A percentile compares a stretch with the other conserved stretches of the same genome.
Conservation (phyloP, 2,329 filamentous ascomycete genomes). For the Penicillium sclerotiorum region DNA sequence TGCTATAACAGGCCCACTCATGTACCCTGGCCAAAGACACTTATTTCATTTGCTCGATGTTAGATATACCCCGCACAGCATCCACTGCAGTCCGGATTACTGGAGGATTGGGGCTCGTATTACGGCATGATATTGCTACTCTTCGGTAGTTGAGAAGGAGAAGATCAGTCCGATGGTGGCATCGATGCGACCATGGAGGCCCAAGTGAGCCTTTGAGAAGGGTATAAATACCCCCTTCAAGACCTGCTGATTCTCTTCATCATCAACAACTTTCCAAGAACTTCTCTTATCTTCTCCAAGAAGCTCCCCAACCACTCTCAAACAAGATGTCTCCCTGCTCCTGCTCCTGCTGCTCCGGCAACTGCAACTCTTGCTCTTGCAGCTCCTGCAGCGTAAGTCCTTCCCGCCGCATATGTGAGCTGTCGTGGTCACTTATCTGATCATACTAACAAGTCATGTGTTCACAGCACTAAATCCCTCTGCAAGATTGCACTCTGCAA, state of each 20-base stretch:
- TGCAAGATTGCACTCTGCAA: not conserved
- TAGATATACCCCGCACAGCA: not conserved
- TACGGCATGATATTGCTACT: not conserved
- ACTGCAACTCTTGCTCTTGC: slow-evolving; percentile 45
- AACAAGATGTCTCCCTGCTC: slow-evolving; percentile 44
- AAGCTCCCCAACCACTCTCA: slow-evolving; percentile 11
- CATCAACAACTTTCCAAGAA: not conserved
- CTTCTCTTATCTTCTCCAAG: not conserved
- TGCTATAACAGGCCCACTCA: not conserved
- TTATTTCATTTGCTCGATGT: not conserved
- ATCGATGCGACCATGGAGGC: not conserved
- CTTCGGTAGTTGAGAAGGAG: not conserved
- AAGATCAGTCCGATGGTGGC: not conserved
- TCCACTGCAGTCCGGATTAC: not conserved
- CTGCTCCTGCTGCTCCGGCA: slow-evolving; percentile 43
- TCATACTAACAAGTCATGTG: not conserved
- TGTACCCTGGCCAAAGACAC: not conserved
- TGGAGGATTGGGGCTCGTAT: not conserved
- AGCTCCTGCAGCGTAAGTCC: slow-evolving; percentile 38
- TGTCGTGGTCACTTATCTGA: not conserved
- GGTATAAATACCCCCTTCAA: not conserved
- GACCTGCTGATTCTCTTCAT: not conserved
- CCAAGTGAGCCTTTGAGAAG: not conserved
- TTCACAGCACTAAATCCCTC: not conserved
- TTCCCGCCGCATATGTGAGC: not conserved